Evolutionary conservation across 2,329 filamentous ascomycete species (phyloP).

Genomic region (Aaosphaeria pasadenensis): DNA sequence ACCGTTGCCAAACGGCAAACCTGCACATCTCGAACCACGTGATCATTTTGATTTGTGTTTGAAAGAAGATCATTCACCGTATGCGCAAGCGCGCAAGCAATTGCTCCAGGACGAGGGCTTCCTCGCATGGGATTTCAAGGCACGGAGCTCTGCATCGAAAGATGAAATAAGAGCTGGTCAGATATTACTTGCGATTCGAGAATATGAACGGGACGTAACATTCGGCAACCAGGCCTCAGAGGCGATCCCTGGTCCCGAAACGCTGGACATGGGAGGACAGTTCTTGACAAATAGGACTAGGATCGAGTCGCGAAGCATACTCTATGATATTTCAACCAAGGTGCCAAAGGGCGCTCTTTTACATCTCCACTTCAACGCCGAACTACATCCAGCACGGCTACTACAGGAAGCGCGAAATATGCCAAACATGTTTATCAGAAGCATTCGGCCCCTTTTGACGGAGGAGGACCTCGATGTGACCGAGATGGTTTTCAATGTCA

Average conservation of each 20-base stretch:
- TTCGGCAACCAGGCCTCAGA: conserved; percentile 45
- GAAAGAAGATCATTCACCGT: conserved; percentile 5
- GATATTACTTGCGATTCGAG: conserved; percentile 39
- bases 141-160: conserved; percentile 17
- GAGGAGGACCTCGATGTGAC: conserved; percentile 48
- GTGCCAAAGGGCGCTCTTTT: conserved; percentile 72
- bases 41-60: too few species aligned
- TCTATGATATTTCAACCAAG: conserved; percentile 55
- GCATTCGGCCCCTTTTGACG: conserved; percentile 49
- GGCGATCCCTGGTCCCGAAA: conserved; percentile 35
- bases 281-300: conserved; percentile 44
- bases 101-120: conserved; percentile 31
- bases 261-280: conserved; percentile 47
- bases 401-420: conserved; percentile 55
- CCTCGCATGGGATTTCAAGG: conserved; percentile 36
- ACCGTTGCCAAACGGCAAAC: conserved; percentile 1
- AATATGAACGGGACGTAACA: conserved; percentile 39
- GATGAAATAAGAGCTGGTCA: conserved; percentile 27
- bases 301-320: conserved; percentile 49
- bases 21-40: background rate
- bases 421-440: conserved; percentile 65
- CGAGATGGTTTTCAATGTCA: conserved; percentile 62
- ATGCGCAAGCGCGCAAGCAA: conserved; percentile 16
- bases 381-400: conserved; percentile 59
- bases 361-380: conserved; percentile 78